Conservation (phyloP, 306 rosid species). For the Biancaea sappan region DNA sequence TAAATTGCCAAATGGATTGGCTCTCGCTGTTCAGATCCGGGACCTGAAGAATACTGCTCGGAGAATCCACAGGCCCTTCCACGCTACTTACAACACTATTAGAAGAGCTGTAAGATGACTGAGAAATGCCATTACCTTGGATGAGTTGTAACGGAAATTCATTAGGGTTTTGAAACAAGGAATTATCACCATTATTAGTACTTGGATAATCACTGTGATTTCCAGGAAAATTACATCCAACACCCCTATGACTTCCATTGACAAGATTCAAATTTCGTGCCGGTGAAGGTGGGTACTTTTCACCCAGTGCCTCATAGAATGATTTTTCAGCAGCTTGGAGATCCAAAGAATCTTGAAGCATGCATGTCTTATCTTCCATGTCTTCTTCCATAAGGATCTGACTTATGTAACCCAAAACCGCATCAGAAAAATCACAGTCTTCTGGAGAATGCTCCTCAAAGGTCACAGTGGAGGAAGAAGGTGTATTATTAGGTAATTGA, state of each 20-base stretch:
- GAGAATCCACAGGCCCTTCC: constrained; percentile 69
- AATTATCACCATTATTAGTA: constrained; percentile 43
- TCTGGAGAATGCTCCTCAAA: constrained; percentile 74
- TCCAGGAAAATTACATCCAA: constrained; percentile 39
- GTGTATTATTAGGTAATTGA: constrained; percentile 36
- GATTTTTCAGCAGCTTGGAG: constrained; percentile 93
- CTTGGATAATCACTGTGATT: constrained; percentile 36
- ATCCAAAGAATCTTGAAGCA: constrained; percentile 90
- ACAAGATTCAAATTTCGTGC: constrained; percentile 34
- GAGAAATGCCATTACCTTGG: constrained; percentile 45
- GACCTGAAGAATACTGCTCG: constrained; percentile 50
- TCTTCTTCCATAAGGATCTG: constrained; percentile 99
- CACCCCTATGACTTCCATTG: constrained; percentile 44
- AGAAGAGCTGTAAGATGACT: constrained; percentile 62
- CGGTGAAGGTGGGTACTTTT: constrained; percentile 76
- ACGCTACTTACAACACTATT: constrained; percentile 50
- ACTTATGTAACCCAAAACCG: constrained; percentile 71
- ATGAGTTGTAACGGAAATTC: constrained; percentile 43
- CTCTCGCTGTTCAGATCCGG: constrained; percentile 56
- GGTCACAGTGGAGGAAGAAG: constrained; percentile 45
- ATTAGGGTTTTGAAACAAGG: constrained; percentile 30
- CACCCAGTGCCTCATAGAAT: constrained; percentile 84
- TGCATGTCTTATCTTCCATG: constrained; percentile 81
- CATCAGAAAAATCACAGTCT: constrained; percentile 92
- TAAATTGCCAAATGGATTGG: constrained; percentile 81